Evolutionary conservation across 305 asterid species (phyloP).

Genomic region (Fraxinus nigra): DNA sequence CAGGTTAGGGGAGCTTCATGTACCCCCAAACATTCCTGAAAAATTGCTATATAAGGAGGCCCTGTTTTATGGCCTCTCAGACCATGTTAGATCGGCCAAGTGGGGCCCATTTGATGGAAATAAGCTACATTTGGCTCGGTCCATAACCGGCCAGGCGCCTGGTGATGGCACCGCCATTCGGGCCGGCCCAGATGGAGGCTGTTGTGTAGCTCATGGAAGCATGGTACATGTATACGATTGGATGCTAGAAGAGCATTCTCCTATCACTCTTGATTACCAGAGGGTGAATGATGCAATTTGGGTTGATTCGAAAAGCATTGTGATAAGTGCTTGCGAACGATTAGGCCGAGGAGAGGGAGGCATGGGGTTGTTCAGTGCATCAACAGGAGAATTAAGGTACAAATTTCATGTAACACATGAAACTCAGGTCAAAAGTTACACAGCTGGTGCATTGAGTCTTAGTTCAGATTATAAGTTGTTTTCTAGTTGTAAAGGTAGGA

Average conservation of each 20-base stretch:
- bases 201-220: conserved; percentile 91
- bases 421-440: conserved; percentile 59
- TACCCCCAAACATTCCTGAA: conserved; percentile 65
- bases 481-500: conserved; percentile 83
- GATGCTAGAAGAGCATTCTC: conserved; percentile 84
- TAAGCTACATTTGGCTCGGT: conserved; percentile 45
- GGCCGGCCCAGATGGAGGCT: conserved; percentile 88
- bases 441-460: conserved; percentile 75
- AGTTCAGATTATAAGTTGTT: conserved; percentile 65
- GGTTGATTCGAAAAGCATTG: conserved; percentile 62
- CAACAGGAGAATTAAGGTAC: conserved; percentile 61
- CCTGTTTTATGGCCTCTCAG: conserved; percentile 63
- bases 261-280: conserved; percentile 77
- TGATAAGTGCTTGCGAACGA: conserved; percentile 75
- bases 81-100: conserved; percentile 73
- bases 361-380: conserved; percentile 66
- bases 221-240: conserved; percentile 95
- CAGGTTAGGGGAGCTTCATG: conserved; percentile 76
- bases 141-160: conserved; percentile 68
- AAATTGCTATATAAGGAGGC: conserved; percentile 71
- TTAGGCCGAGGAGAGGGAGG: conserved; percentile 87
- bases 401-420: conserved; percentile 76
- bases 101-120: conserved; percentile 91
- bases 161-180: conserved; percentile 91
- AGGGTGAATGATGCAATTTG: conserved; percentile 82